Base-by-base conservation (phyloP, 768 basidiomycete genomes). In the Boletus sp. region DNA sequence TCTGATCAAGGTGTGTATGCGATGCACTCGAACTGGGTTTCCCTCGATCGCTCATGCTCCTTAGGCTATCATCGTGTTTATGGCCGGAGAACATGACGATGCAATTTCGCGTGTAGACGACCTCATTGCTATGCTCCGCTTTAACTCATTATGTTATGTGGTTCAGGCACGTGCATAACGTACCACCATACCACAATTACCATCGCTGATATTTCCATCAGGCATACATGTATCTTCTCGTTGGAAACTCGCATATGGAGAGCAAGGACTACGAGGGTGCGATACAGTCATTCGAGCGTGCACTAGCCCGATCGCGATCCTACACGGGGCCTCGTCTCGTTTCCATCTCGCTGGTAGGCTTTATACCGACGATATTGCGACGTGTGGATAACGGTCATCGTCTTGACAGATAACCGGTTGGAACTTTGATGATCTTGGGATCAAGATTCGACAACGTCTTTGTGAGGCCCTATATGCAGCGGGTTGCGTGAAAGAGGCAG, bases 171-270 rank as follows among this genome's bases (percentile, higher is more conserved):
- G 40, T 52, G 14, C 12, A 24, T 4, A 4, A 30, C 11, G 9
- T 6, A 14, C 6, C 1, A 32, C 12, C 9, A 24, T 24, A 24
- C 24, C 29, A 1, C 5, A 14, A 39, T 3, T 6, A 15, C 40
- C 12, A 7, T 17, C 5, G 7, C 20, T 57, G 20, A 60, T 10
- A 17, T 15, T 10, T 24, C 14, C 10, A 46, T 1, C 47, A 60
- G 55, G 47, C 55, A 20, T 57, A 56, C 14, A 59, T 59, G 55
- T 29, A 40, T 35, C 29, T 57, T 57, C 14, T 32, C 17, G 46
- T 52, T n/a, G 59, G 59, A 20, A 39, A 50, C 18, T 49, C 37
- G 15, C 18, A 29, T 1, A n/a, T 46, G 12, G 29, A 48, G 17
- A 18, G 15, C 0, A 6, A 28, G 9, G 29, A 59, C 17, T 44